phyloP scores from a whole-genome alignment of 2,329 filamentous ascomycete genomes.

The Hymenoscyphus occultus region DNA sequence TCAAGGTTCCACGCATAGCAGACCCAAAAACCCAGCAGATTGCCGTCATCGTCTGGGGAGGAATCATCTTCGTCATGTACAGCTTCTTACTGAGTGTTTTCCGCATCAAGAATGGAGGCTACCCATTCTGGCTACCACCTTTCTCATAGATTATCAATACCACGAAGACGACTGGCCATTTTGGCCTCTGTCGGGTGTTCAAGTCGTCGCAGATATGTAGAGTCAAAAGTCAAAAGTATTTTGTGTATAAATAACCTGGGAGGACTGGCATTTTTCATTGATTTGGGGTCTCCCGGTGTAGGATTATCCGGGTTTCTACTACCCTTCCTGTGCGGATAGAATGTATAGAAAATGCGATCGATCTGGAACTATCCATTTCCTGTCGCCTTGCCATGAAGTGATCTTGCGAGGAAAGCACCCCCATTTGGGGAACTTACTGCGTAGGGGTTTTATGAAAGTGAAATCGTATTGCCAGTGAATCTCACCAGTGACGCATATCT shows the following conservation, averaged over 20 bases:
- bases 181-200: background rate
- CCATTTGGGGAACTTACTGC: too few species aligned
- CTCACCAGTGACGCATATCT: background rate
- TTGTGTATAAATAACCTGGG: constrained; percentile 9
- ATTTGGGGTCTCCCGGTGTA: background rate
- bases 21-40: constrained; percentile 76
- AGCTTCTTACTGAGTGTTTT: constrained; percentile 94
- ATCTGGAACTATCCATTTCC: background rate
- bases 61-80: constrained; percentile 77
- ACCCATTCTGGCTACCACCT: constrained; percentile 90
- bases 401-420: too few species aligned
- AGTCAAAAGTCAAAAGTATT: constrained; percentile 5
- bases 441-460: too few species aligned
- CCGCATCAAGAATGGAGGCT: constrained; percentile 89
- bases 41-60: constrained; percentile 76
- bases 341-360: background rate
- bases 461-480: background rate
- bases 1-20: constrained; percentile 87
- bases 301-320: constrained; percentile 14
- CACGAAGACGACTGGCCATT: background rate
- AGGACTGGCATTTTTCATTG: background rate
- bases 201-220: background rate
- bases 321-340: background rate
- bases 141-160: constrained; percentile 49
- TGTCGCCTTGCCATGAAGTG: background rate